These are phyloP conservation scores for Cystofilobasidium ferigula DNA, from an alignment of 768 basidiomycete genomes.

Conservation along the genomic window DNA sequence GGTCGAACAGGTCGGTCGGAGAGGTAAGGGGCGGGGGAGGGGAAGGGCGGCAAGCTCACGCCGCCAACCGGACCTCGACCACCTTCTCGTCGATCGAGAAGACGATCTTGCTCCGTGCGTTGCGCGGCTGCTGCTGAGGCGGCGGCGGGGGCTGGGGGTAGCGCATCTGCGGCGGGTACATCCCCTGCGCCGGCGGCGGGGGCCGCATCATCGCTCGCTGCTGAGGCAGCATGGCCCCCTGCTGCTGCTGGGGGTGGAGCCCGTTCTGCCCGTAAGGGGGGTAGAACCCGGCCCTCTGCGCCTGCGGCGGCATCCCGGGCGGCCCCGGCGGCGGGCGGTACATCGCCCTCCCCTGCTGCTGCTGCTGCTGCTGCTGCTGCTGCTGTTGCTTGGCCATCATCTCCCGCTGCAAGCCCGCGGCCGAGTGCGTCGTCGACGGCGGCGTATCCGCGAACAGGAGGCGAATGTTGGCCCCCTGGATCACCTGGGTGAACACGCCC, in stretches of 20 bases:
- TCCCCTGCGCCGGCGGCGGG: neutral
- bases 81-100: slow-evolving; percentile 21
- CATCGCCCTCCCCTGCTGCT: slow-evolving; percentile 20
- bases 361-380: slow-evolving; percentile 7
- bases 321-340: too few relatives aligned
- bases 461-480: slow-evolving; percentile 54
- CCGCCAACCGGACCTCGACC: neutral
- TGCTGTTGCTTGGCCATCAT: slow-evolving; percentile 36
- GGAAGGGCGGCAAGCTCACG: too few relatives aligned
- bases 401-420: slow-evolving; percentile 39
- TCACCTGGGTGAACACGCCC: slow-evolving; percentile 82
- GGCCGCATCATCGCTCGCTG: neutral
- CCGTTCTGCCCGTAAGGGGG: slow-evolving; percentile 7
- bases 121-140: slow-evolving; percentile 15
- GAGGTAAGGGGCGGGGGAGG: too few relatives aligned
- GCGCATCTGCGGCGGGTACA: neutral
- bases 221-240: neutral
- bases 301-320: neutral
- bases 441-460: slow-evolving; percentile 89
- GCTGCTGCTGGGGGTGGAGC: neutral
- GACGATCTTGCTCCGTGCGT: slow-evolving; percentile 19
- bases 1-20: neutral
- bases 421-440: slow-evolving; percentile 62
- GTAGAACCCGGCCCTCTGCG: neutral
- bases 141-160: neutral